Evolutionary conservation across 257 asterid genomes (phyloP).

Genomic region (Nicotiana undulata): DNA sequence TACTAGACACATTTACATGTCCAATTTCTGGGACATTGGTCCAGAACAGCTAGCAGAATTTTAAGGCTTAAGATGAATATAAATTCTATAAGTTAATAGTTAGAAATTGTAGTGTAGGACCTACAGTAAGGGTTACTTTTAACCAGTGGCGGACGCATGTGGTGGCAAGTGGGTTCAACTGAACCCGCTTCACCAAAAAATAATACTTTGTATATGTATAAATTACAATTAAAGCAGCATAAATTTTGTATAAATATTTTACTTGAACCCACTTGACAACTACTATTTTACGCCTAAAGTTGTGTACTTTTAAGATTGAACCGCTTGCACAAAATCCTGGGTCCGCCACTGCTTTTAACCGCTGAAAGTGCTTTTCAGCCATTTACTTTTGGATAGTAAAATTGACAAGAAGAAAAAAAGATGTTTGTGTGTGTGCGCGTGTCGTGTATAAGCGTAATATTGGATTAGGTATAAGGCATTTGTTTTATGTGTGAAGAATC

Average conservation of each 20-base stretch:
- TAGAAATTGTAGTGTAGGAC: background rate
- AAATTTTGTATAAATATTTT: no score
- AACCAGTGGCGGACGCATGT: no score
- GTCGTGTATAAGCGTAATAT: background rate
- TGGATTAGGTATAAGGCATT: background rate
- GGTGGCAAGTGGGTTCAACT: no score
- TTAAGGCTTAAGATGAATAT: background rate
- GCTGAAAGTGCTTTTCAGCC: background rate
- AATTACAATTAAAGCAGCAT: no score
- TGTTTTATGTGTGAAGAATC: background rate
- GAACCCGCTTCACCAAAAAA: no score
- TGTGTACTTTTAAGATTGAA: no score
- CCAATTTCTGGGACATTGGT: background rate
- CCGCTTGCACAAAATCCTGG: no score
- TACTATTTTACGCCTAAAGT: no score
- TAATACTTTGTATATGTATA: no score
- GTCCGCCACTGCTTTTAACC: no score
- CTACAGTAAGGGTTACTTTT: background rate
- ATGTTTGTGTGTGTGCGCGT: background rate
- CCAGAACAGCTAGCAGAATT: background rate
- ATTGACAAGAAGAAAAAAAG: background rate
- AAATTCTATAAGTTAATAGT: background rate
- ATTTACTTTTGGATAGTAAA: background rate
- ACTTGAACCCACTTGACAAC: no score
- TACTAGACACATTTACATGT: background rate